These are phyloP conservation scores for Postia placenta DNA, from an alignment of 768 basidiomycete species.

Conservation along the genomic window DNA sequence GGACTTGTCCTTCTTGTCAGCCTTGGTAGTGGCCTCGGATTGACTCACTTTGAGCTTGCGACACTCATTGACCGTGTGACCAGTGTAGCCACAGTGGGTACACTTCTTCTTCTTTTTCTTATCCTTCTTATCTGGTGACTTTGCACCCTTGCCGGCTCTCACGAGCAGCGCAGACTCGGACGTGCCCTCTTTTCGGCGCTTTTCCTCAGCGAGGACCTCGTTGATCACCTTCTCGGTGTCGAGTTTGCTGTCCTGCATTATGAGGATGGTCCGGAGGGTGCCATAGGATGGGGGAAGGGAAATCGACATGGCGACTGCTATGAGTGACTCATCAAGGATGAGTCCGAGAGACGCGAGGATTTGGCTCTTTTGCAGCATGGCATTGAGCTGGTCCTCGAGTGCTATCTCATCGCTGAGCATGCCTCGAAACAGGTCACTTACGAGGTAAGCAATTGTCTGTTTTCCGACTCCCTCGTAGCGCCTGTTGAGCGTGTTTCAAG, in stretches of 20 bases:
- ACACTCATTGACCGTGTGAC: conserved; percentile 10
- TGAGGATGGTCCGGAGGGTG: conserved; percentile 21
- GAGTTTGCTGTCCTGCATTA: conserved; percentile 4
- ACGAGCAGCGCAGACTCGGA: conserved; percentile 1
- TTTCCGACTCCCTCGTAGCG: too few relatives aligned
- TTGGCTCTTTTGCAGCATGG: conserved; percentile 11
- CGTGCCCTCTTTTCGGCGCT: not conserved
- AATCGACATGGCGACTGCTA: conserved; percentile 17
- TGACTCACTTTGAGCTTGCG: conserved; percentile 10
- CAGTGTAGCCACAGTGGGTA: conserved; percentile 7
- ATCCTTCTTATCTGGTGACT: conserved; percentile 6
- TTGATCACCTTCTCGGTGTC: conserved; percentile 7
- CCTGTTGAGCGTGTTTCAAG: conserved; percentile 16
- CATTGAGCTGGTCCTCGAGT: conserved; percentile 18
- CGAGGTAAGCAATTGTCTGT: too few relatives aligned
- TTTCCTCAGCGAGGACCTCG: conserved; percentile 11
- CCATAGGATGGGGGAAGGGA: conserved; percentile 20
- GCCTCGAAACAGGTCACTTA: too few relatives aligned
- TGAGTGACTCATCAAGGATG: conserved; percentile 14
- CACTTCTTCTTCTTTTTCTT: conserved; percentile 9
- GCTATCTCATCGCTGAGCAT: conserved; percentile 10
- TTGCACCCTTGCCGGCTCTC: not conserved
- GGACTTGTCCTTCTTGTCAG: too few relatives aligned
- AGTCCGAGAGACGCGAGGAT: conserved; percentile 13
- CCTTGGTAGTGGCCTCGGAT: conserved; percentile 6